Base-by-base conservation (phyloP, 1,284 basidiomycete genomes). In the Lentinus polychrous region DNA sequence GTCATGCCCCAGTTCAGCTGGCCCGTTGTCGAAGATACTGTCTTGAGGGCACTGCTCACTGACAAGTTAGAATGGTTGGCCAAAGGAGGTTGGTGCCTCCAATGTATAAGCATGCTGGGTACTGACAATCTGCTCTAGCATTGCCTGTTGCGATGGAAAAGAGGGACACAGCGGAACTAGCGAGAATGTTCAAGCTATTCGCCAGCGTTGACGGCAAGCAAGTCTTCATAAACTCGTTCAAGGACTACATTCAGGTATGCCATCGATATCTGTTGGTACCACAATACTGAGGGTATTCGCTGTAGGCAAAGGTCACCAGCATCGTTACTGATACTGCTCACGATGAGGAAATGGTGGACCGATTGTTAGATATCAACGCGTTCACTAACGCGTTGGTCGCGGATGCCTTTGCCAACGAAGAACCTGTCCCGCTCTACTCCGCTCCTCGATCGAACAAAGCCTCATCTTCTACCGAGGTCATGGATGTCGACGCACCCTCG, bases 271-370 rank as follows among this genome's bases (percentile, higher is more conserved):
- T 14, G 6, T 34, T 41, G 12, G 31, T 40, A 2, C 43, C 20
- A 22, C 34, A 24, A 8, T 20, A 0, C 35, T 22, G 43, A 32
- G 51, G 23, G 42, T 40, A 33, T 40, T 24, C 11, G 6, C 23
- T 39, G 18, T 55, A 88, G 84, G 63, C 58, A 22, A 71, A 62
- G 0, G 81, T 86, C 3, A 62, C 71, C 47, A 56, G 56, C 17
- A 82, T 90, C 52, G 82, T 89, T 46, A 76, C 72, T 38, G 81
- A 86, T 56, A 54, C 57, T 15, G 59, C 69, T 50, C 68, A 71
- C 45, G 78, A 91, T 55, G 80, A 91, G 48, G 70, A 80, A 31
- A 94, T 95, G 89, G 85, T 95, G 6, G 74, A 81, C 17, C 74
- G 77, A 11, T 77, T 94, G 0, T 73, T 94, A 24, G 71, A 76